Percentiles rank a stretch among this genome's conserved stretches.
These are phyloP conservation scores for Gastrolobium villosum DNA, from an alignment of 306 rosid species.

Conservation along the genomic window DNA sequence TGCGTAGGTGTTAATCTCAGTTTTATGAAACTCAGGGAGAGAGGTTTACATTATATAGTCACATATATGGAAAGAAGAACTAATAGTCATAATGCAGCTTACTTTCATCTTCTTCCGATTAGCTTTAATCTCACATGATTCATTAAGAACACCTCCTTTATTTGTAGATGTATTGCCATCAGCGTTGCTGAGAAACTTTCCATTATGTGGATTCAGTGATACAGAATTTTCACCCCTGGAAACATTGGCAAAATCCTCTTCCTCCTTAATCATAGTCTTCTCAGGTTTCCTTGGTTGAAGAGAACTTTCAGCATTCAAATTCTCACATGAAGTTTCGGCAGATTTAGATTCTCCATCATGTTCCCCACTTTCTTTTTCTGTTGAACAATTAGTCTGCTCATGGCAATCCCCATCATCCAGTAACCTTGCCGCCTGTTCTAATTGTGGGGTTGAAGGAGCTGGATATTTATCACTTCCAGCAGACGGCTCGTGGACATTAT, in stretches of 20 bases:
- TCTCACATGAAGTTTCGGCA: slow-evolving; percentile 74
- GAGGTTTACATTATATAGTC: background rate
- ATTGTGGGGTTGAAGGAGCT: slow-evolving; percentile 97
- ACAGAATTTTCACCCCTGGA: slow-evolving; percentile 50
- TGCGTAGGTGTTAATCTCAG: background rate
- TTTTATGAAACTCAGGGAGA: slow-evolving; percentile 7
- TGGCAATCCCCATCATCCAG: slow-evolving; percentile 91
- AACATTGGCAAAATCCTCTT: slow-evolving; percentile 64
- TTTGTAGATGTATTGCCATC: slow-evolving; percentile 51
- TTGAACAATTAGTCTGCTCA: slow-evolving; percentile 72
- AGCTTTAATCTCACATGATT: slow-evolving; percentile 59
- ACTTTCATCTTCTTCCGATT: slow-evolving; percentile 90
- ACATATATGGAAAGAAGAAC: slow-evolving; percentile 15
- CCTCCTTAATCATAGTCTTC: slow-evolving; percentile 58
- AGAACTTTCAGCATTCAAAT: slow-evolving; percentile 58
- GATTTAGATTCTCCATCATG: slow-evolving; percentile 80
- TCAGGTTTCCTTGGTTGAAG: slow-evolving; percentile 54
- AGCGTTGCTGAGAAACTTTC: slow-evolving; percentile 44
- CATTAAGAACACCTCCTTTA: slow-evolving; percentile 52
- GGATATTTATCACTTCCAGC: slow-evolving; percentile 86
- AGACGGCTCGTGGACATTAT: slow-evolving; percentile 62
- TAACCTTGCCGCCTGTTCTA: slow-evolving; percentile 77
- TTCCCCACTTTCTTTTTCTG: slow-evolving; percentile 81
- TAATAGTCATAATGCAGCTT: slow-evolving; percentile 24
- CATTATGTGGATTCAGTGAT: slow-evolving; percentile 48